Evolutionary conservation across 2,329 filamentous ascomycete species (phyloP), one percentile per base, ranked within the genome.

Genomic region (Penicillium griseofulvum): DNA sequence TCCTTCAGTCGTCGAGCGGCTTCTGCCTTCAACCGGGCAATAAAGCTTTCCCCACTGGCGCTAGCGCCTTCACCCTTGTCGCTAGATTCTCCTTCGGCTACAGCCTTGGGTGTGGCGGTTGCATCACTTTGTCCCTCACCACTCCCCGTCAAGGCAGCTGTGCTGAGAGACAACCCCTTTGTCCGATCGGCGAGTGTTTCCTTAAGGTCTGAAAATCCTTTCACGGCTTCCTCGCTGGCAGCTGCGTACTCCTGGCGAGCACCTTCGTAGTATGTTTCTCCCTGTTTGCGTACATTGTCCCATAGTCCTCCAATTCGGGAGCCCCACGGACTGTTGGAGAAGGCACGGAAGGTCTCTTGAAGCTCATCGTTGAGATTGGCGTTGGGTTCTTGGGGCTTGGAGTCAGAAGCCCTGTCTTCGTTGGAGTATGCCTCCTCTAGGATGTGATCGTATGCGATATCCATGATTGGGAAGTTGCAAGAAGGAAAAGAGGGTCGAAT

Each of bases 401-500:
- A 53, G 22, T 76, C 70, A 46, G 78, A 70, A 44, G 74, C 76
- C 58, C 78, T 76, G 60, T 80, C 77, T 34, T 76, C 72, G 65
- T 85, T 82, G 37, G 83, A 80, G 59, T 90, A 82, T 49, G 85
- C 83, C 72, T 94, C 87, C 78, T 96, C 91, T 71, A 91, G 87
- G 68, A 97, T 96, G 74, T 96, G 91, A 71, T 99, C 94, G 82
- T 97, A 99, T 42, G 92, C 92, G 69, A 95, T 82, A 83, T 99
- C 94, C 94, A 99, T 97, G 48, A 49, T 56, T 52, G 49, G 46
- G 45, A 34, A 37, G 51, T 43, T 51, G 52, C 26, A 26, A 46
- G 31, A 34, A 41, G 36, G 36, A 28, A 44, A 48, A 48, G 37
- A 54, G 29, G 52, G 31, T 62, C 38, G 26, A 41, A 54, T 52